Base-by-base conservation (phyloP, 257 asterid species). In the Nicotiana knightiana region DNA sequence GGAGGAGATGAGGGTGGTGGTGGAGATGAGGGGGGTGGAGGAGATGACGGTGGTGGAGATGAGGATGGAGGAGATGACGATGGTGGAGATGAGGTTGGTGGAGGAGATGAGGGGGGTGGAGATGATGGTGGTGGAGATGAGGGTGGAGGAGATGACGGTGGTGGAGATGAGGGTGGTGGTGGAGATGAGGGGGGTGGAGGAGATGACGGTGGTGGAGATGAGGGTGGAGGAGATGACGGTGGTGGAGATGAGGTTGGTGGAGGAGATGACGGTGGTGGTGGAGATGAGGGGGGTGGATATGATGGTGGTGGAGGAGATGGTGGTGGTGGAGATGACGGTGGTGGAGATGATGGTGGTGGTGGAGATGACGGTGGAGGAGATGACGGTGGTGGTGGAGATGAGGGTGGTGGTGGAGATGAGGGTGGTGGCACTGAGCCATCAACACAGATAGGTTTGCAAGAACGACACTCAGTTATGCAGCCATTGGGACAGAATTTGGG, bases 401-500 rank as follows among this genome's bases (percentile, higher is more conserved):
- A 67, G 0, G 75, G 30, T 0, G 86, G 57, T 17, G 86, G 4
- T 2, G 80, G 6, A 0, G 88, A 26, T 1, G 84, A 24, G 2
- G 88, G 86, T 1, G 85, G 84, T 3, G 83, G 9, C 13, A 79
- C 7, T 5, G 89, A 43, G 54, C 58, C 89, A 37, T 16, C 83
- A 5, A 80, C 76, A 17, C 91, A 89, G 0, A 86, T 82, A 9
- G 91, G 90, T 57, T 85, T 88, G 73, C 93, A 89, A 0, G 91
- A 89, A 61, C 54, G 85, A 78, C 90, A 88, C 2, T 90, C 86
- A 0, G 86, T 90, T 0, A 79, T 65, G 87, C 93, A 90, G 2
- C 85, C 35, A 81, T 86, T 82, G 0, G 93, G 93, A 70, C 91
- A 88, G 70, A 88, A 90, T 71, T 85, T 87, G 59, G 93, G 93